A percentile compares a stretch with the other conserved stretches of the same genome.
phyloP scores from a whole-genome alignment of 345 rosid species.

The Camelina laxa region DNA sequence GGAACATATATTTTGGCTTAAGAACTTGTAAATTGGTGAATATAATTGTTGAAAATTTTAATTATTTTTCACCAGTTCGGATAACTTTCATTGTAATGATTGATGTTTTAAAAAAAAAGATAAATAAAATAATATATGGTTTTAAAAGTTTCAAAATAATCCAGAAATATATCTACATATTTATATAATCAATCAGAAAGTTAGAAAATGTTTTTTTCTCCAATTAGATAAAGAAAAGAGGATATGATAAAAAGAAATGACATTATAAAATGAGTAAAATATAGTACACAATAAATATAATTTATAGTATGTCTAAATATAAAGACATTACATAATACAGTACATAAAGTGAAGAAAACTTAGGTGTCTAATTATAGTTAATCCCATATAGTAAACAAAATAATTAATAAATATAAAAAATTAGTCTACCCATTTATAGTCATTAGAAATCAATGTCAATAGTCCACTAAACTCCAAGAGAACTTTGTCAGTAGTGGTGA shows the following conservation, averaged over 20 bases:
- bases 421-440: not conserved
- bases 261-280: not conserved
- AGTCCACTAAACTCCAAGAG: conserved; percentile 3
- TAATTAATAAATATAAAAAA: not conserved
- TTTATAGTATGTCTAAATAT: not conserved
- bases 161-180: too few species aligned
- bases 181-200: not conserved
- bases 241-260: not conserved
- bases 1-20: not conserved
- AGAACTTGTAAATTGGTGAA: not conserved
- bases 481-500: not conserved
- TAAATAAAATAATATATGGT: not conserved
- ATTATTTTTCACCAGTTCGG: not conserved
- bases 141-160: not conserved
- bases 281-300: not conserved
- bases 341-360: not conserved
- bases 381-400: not conserved
- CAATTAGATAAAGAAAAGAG: not conserved
- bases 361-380: conserved; percentile 9
- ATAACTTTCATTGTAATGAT: not conserved
- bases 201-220: not conserved
- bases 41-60: not conserved
- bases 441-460: not conserved
- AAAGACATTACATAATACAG: not conserved
- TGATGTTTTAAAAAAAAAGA: not conserved